Base-by-base conservation (phyloP, 768 basidiomycete species). In the Phlegmacium glaucopus region DNA sequence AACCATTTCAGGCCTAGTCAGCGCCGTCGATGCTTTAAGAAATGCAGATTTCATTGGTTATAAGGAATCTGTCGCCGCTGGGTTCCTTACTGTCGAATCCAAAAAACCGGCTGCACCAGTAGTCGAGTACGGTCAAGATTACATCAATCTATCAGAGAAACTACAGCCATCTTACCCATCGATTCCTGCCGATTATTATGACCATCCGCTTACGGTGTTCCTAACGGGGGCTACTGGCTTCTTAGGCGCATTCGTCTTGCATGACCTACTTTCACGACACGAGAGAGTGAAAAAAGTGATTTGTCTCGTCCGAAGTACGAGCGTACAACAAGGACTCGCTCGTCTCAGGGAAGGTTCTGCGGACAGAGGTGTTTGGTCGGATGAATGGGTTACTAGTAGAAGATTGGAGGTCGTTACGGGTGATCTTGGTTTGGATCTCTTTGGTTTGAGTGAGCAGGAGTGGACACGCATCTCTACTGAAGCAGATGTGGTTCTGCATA, bases 151-250 rank as follows among this genome's bases (percentile, higher is more conserved):
- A 13, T 48, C 84, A 25, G 62, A 76, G 35, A 70, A 71, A 53
- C 76, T 98, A 17, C 72, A 74, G 36, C 57, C 71, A 1, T 74
- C 78, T 7, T 97, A 93, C 64, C 65, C 75, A 1, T 68, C 80
- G n/a, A 65, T 83, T 2, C 72, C 85, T 1, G 45, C 70, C n/a
- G 78, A 83, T 54, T 84, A 84, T 55, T 59, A 64, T 16, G 61
- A 67, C 18, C 76, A 71, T 37, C 66, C 72, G 10, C 53, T 94
- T 35, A 90, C 89, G 0, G 78, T 98, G 26, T 96, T 99, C 75
- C 79, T 99, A 26, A 98, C 96, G 6, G 96, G 96, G 6, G 94
- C 92, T 4, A 97, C 96, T 8, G 96, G 96, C 2, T 99, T 94
- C 75, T 76, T 99, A 12, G 96, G 96, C 11, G 93, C 91, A 5